A percentile compares a stretch with the other conserved stretches of the same genome.
phyloP scores from a whole-genome alignment of 1,284 basidiomycete species.

The Cryptococcus jaspeensis region DNA sequence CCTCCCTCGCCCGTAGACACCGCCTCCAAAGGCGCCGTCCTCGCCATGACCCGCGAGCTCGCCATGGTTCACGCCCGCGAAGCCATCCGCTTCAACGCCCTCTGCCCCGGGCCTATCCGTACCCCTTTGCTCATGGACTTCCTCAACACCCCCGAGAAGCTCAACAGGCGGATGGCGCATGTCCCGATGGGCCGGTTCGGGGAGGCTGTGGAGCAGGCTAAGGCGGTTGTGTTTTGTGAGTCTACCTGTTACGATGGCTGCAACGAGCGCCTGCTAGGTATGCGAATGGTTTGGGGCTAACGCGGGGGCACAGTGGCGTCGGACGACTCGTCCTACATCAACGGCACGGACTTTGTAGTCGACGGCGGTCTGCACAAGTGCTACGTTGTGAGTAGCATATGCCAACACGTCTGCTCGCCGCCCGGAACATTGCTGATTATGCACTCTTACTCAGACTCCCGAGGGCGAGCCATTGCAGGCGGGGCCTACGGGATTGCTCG shows the following conservation, averaged over 20 bases:
- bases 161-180: conserved; percentile 83
- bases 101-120: conserved; percentile 91
- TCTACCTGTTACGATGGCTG: no score
- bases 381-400: conserved; percentile 62
- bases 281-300: not conserved
- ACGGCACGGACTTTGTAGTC: conserved; percentile 90
- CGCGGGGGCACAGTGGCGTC: conserved; percentile 48
- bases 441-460: conserved; percentile 9
- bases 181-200: conserved; percentile 96
- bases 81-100: conserved; percentile 89
- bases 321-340: conserved; percentile 54
- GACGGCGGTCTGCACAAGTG: conserved; percentile 86
- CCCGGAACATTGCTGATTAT: not conserved
- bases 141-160: conserved; percentile 94
- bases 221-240: conserved; percentile 84
- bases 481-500: conserved; percentile 12
- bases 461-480: conserved; percentile 12
- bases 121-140: conserved; percentile 97
- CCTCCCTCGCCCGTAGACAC: conserved; percentile 42
- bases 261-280: not conserved
- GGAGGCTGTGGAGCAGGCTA: conserved; percentile 91
- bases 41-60: conserved; percentile 96
- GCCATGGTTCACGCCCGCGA: conserved; percentile 97
- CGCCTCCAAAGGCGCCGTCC: conserved; percentile 72
- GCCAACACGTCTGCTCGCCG: not conserved